Evolutionary conservation across 495 filamentous ascomycete species (phyloP).

Genomic region (Aspergillus steynii): DNA sequence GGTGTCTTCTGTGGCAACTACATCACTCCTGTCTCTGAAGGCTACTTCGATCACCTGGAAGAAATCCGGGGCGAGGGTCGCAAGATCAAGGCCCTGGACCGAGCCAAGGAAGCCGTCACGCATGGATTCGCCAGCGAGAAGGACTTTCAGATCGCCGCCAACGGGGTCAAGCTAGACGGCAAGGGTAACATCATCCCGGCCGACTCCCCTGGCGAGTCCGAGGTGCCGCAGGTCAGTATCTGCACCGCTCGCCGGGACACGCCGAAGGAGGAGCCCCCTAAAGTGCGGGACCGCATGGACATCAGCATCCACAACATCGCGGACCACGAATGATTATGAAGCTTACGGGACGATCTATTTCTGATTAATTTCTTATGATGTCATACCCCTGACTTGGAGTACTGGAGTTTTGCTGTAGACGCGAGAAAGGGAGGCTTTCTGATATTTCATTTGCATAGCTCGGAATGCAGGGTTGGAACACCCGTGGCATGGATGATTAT

Average conservation of each 20-base stretch:
- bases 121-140: conserved; percentile 62
- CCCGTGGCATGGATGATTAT: conserved; percentile 7
- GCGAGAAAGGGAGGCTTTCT: conserved; percentile 17
- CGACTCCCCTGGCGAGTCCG: conserved; percentile 30
- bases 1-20: conserved; percentile 95
- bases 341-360: conserved; percentile 17
- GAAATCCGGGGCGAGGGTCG: conserved; percentile 68
- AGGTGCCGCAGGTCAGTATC: conserved; percentile 40
- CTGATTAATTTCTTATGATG: conserved; percentile 1
- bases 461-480: conserved; percentile 13
- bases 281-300: conserved; percentile 57
- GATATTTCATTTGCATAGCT: conserved; percentile 19
- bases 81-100: conserved; percentile 70
- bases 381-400: conserved; percentile 18
- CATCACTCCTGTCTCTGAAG: conserved; percentile 76
- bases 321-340: conserved; percentile 39
- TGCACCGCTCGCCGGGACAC: conserved; percentile 18
- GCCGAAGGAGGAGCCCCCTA: conserved; percentile 36
- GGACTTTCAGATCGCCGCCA: conserved; percentile 62
- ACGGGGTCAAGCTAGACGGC: conserved; percentile 58
- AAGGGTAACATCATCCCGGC: conserved; percentile 60
- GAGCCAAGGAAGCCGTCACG: conserved; percentile 66
- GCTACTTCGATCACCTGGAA: conserved; percentile 87
- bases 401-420: conserved; percentile 20
- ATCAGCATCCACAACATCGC: conserved; percentile 61